Base-by-base conservation (phyloP, 768 basidiomycete species). In the Hysterangium stoloniferum region DNA sequence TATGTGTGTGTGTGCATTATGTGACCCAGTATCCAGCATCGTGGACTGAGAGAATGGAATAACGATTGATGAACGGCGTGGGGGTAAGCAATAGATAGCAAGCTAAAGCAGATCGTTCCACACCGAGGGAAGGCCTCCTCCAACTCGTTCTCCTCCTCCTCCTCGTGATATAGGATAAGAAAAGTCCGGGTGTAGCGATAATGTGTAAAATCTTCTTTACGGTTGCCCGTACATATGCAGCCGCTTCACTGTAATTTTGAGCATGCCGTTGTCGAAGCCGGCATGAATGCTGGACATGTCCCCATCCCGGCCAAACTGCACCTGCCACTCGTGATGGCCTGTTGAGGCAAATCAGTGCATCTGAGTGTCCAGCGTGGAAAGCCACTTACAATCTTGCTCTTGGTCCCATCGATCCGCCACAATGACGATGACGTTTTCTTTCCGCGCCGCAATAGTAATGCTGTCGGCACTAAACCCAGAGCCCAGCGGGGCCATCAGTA, bases 261-360 rank as follows among this genome's bases (percentile, higher is more conserved):
- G 52, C 4, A 60, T 32, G n/a, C 59, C 59, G 17, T 52, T 46
- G 32, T 54, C 53, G 47, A 60, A 60, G 27, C 48, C 52, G 32
- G 59, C 59, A 13, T 48, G 56, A 20, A 60, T 51, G 35, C 45
- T 52, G 11, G 44, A 50, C 59, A 61, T 61, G 46, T 60, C 59
- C 19, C 57, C 57, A 33, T 61, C 59, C 9, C 57, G 51, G 38
- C 56, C 59, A 28, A 61, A 57, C 27, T 54, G 59, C 13, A 61
- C 57, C 33, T 60, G 55, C 59, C 59, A 61, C 48, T 61, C 59
- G 42, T 59, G 48, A 48, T 61, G 59, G 53, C 60, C 59, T 61
- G 40, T 7, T 19, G 31, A 46, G 20, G 27, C 20, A 36, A 48
- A 19, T 48, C 12, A 40, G 45, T 22, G 31, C 22, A 44, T 54